Evolutionary conservation across 352 stramenopile species (phyloP).

Genomic region (Globisporangium cystogenes): DNA sequence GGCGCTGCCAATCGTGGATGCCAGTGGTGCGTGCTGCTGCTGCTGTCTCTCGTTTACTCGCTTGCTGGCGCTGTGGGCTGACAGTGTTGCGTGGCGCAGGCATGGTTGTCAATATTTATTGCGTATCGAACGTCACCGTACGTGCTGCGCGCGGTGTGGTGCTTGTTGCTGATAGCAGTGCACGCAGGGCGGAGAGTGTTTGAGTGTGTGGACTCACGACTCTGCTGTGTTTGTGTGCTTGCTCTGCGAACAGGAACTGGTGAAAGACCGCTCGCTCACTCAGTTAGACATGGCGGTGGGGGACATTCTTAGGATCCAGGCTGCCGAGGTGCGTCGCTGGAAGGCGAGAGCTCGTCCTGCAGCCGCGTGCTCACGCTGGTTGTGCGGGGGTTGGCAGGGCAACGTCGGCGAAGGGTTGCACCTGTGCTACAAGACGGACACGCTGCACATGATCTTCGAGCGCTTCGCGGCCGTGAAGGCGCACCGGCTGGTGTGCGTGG

Average conservation of each 20-base stretch:
- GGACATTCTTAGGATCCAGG: constrained; percentile 83
- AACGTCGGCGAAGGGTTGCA: constrained; percentile 79
- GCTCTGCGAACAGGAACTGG: constrained; percentile 57
- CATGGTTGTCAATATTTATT: constrained; percentile 91
- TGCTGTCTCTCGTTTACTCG: too few relatives aligned
- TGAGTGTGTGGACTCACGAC: not conserved
- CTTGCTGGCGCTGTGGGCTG: too few relatives aligned
- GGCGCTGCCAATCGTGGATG: constrained; percentile 78
- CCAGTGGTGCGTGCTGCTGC: constrained; percentile 74
- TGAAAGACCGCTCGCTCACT: constrained; percentile 84
- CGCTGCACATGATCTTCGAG: constrained; percentile 88
- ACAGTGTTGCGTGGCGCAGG: constrained; percentile 24
- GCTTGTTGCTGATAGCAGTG: not conserved
- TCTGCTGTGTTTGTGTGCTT: too few relatives aligned
- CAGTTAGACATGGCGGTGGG: constrained; percentile 87
- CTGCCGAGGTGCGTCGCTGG: constrained; percentile 54
- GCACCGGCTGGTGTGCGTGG: constrained; percentile 82
- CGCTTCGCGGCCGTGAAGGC: constrained; percentile 82
- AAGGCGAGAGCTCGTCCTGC: not conserved
- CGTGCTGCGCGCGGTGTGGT: constrained; percentile 1
- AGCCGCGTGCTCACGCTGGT: too few relatives aligned
- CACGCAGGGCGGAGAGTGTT: not conserved
- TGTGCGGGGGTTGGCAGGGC: constrained; percentile 26
- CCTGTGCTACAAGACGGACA: constrained; percentile 86
- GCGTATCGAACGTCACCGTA: constrained; percentile 87